Evolutionary conservation across 2,329 filamentous ascomycete genomes (phyloP).

Genomic region (Hypomyces rosellus): DNA sequence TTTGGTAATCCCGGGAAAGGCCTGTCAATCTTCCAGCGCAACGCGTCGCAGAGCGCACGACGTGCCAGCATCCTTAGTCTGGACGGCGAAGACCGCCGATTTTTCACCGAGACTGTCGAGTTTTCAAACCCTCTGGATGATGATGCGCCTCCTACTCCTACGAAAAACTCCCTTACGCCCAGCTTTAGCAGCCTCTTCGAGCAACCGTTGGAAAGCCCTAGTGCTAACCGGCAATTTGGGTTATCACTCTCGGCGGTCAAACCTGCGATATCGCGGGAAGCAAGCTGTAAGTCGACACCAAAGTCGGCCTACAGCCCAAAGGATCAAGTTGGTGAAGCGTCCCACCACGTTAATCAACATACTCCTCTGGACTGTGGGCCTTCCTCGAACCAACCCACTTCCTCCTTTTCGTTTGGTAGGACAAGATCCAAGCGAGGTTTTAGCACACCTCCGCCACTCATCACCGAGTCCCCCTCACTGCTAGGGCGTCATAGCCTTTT

Average conservation of each 20-base stretch:
- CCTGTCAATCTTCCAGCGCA: conserved; percentile 59
- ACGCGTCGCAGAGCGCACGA: conserved; percentile 37
- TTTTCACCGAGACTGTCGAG: conserved; percentile 28
- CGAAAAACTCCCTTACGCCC: conserved; percentile 57
- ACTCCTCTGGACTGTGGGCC: conserved; percentile 27
- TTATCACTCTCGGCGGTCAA: conserved; percentile 37
- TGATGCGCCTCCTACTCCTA: conserved; percentile 89
- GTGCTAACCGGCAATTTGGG: conserved; percentile 38
- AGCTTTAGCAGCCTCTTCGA: conserved; percentile 35
- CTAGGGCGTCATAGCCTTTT: conserved; percentile 12
- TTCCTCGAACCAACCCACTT: conserved; percentile 26
- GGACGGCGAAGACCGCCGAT: conserved; percentile 66
- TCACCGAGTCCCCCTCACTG: conserved; percentile 19
- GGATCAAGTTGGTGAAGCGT: conserved; percentile 13
- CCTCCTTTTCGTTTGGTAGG: conserved; percentile 33
- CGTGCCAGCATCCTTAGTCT: conserved; percentile 71
- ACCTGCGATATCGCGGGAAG: conserved; percentile 29
- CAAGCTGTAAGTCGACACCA: conserved; percentile 40
- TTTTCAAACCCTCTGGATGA: conserved; percentile 27
- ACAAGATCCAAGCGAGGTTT: conserved; percentile 25
- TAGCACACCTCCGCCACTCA: conserved; percentile 29
- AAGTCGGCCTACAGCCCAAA: conserved; percentile 10
- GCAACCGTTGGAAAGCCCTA: conserved; percentile 40
- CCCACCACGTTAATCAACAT: conserved; percentile 15
- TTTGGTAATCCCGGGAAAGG: conserved; percentile 54